Base-by-base conservation (phyloP, 306 rosid species). In the Trichosanthes cucumerina region DNA sequence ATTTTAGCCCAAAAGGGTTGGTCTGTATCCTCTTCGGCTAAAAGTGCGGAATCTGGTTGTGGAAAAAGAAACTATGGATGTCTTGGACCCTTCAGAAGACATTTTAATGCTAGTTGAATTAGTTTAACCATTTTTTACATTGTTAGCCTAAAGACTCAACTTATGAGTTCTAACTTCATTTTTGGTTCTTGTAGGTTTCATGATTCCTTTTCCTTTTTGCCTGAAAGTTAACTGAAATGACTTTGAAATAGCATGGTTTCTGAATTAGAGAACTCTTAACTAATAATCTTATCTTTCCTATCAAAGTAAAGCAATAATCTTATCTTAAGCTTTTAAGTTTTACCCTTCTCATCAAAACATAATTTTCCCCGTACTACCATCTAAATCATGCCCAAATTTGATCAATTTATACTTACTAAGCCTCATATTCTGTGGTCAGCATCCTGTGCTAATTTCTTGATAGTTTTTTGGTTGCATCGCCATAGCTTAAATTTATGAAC, bases 131-230 rank as follows among this genome's bases (percentile, higher is more conserved):
- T 34, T 63, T 33, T 31, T 75, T 6, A 2, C 54, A n/a, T 23
- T 76, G 46, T 52, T 75, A 19, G 41, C 62, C 26, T 28, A 50
- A 49, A 5, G 28, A 39, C 65, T 34, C 33, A 16, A 76, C 68
- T 39, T 76, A 19, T 15, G 28, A 72, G 24, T 72, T 46, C 77
- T 28, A 8, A 15, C 38, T 71, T 43, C 54, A 12, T 13, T 70
- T 46, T 71, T 16, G 57, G 77, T 72, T 47, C 77, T 71, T 26
- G 77, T 72, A 47, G 56, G 6, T 43, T 63, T 70, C 52, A 23
- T 43, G 39, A 15, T 72, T 10, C 58, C 41, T 73, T 73, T 73
- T 49, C 24, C 54, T 28, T 49, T 73, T 73, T 73, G 26, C 77
- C 59, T 49, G 41, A 72, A 44, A 46, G 43, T 15, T 7, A 47